These are phyloP conservation scores for Thielaviopsis euricoi DNA, from an alignment of 2,329 filamentous ascomycete species.

Conservation along the genomic window DNA sequence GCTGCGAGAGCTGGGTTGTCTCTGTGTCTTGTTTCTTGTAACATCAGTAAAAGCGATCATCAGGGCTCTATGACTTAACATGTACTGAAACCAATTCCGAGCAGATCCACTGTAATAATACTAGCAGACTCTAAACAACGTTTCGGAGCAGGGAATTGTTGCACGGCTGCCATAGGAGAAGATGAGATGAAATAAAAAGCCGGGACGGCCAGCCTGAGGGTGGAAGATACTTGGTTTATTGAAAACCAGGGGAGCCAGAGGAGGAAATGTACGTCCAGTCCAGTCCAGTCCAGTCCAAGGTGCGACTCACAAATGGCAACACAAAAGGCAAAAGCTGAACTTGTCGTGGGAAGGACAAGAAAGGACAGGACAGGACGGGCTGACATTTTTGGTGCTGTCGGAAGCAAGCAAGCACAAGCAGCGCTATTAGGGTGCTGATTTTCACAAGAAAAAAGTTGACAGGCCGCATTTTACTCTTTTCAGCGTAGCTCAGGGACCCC, in stretches of 20 bases:
- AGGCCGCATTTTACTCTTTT: neutral
- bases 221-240: too few species aligned
- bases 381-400: neutral
- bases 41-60: neutral
- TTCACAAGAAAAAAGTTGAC: neutral
- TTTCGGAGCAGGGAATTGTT: neutral
- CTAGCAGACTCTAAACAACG: neutral
- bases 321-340: too few species aligned
- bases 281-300: too few species aligned
- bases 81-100: neutral
- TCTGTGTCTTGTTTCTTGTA: neutral
- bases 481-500: neutral
- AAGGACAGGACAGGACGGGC: neutral
- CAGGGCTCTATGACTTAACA: neutral
- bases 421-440: neutral
- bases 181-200: neutral
- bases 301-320: neutral
- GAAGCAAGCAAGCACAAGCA: neutral
- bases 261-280: too few species aligned
- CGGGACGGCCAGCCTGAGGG: too few species aligned
- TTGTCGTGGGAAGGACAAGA: neutral
- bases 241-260: neutral
- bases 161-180: neutral
- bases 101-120: too few species aligned
- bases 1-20: too few species aligned